phyloP scores from a whole-genome alignment of 2,329 filamentous ascomycete genomes.

The Coniochaeta sp. region DNA sequence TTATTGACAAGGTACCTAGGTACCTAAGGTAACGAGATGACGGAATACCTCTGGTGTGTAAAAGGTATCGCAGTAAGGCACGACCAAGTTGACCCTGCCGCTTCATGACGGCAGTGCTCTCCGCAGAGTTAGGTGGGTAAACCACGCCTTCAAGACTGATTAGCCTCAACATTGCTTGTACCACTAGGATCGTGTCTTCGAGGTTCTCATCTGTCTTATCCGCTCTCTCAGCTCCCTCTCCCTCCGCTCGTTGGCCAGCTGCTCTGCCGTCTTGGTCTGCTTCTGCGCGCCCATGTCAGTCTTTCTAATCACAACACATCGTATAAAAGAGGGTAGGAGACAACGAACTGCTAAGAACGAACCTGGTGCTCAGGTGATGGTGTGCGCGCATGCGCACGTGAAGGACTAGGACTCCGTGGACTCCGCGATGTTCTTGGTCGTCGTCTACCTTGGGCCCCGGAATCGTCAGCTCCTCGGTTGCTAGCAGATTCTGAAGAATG shows the following conservation, averaged over 20 bases:
- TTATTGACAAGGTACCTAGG: no score
- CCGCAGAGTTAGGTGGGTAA: background rate
- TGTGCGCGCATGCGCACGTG: conserved; percentile 33
- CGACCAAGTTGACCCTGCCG: no score
- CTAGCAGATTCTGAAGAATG: conserved; percentile 1
- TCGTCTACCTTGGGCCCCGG: background rate
- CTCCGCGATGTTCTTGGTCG: conserved; percentile 26
- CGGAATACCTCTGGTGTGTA: no score
- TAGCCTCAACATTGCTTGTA: conserved; percentile 36
- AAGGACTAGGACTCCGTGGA: no score
- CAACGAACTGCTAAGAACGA: conserved; percentile 10
- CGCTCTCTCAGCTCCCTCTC: conserved; percentile 45
- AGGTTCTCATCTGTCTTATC: conserved; percentile 49
- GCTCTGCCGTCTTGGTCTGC: conserved; percentile 26
- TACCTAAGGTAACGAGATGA: no score
- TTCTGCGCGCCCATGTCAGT: conserved; percentile 2
- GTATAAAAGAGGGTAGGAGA: conserved; percentile 13
- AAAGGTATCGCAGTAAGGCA: no score
- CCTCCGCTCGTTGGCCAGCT: conserved; percentile 35
- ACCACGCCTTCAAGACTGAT: conserved; percentile 30
- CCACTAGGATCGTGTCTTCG: conserved; percentile 28
- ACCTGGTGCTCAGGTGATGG: conserved; percentile 23
- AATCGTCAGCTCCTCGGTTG: conserved; percentile 5
- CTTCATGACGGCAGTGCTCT: background rate
- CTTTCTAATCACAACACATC: conserved; percentile 9